A percentile compares a stretch with the other conserved stretches of the same genome.
These are phyloP conservation scores for Globisporangium orthogonon DNA, from an alignment of 352 stramenopile species.

Conservation along the genomic window DNA sequence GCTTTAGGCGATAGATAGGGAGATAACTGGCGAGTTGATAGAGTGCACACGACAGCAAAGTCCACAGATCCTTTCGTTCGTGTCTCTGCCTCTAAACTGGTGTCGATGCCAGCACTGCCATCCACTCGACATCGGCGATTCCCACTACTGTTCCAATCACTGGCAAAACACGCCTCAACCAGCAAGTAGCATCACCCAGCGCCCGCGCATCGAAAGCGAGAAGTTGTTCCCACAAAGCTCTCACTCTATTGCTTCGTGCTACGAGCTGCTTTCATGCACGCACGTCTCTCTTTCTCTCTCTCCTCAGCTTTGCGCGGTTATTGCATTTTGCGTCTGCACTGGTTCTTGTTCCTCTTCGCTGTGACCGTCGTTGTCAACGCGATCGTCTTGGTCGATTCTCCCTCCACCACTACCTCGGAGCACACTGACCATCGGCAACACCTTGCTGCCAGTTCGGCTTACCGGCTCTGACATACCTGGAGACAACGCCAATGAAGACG, in stretches of 20 bases:
- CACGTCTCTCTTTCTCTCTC: background rate
- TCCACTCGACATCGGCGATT: no score
- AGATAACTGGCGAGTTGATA: background rate
- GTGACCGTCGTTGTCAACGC: background rate
- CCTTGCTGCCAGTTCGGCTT: background rate
- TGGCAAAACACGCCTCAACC: no score
- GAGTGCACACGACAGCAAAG: background rate
- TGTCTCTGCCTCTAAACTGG: no score
- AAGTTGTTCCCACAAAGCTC: background rate
- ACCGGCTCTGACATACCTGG: background rate
- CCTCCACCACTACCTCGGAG: background rate
- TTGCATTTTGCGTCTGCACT: no score
- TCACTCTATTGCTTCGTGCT: no score
- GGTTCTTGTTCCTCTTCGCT: background rate
- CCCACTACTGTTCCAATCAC: no score
- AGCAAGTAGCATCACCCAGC: no score
- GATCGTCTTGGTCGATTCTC: background rate
- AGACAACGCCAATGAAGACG: background rate
- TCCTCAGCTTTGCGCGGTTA: background rate
- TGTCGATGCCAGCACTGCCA: no score
- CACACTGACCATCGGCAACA: background rate
- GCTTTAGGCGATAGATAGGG: slow-evolving; percentile 45
- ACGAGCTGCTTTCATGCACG: no score
- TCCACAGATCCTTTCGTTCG: background rate
- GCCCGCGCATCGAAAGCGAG: no score